These are phyloP conservation scores for Ambrosiella xylebori DNA, from an alignment of 2,329 filamentous ascomycete species.

Conservation along the genomic window DNA sequence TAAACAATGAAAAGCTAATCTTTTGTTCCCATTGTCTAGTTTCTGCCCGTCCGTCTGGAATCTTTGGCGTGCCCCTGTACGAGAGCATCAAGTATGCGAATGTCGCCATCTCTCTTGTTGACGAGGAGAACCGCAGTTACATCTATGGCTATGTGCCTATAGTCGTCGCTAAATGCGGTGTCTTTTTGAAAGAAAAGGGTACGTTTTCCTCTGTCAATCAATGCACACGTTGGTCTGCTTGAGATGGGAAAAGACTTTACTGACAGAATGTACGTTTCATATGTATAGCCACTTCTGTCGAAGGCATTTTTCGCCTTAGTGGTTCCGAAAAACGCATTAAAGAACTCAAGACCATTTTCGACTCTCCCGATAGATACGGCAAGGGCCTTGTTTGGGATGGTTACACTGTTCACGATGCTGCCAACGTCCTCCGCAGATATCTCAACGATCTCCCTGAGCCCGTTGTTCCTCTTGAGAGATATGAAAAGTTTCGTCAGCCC, in stretches of 20 bases:
- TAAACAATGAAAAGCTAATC: neutral
- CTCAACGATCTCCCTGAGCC: conserved; percentile 93
- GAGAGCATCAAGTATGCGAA: conserved; percentile 96
- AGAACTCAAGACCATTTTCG: conserved; percentile 78
- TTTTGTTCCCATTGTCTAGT: neutral
- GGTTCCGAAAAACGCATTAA: conserved; percentile 98
- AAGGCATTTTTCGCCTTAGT: conserved; percentile 90
- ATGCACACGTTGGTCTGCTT: neutral
- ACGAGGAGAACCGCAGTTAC: conserved; percentile 83
- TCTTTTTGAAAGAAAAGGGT: conserved; percentile 98
- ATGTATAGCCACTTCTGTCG: conserved; percentile 65
- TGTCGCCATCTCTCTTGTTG: conserved; percentile 88
- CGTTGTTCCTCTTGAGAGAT: conserved; percentile 86
- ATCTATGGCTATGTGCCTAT: conserved; percentile 98
- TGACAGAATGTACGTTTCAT: too few species aligned
- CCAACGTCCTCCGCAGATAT: conserved; percentile 88
- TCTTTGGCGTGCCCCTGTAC: conserved; percentile 85
- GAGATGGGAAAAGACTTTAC: too few species aligned
- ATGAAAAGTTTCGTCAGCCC: conserved; percentile 78
- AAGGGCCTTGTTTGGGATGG: conserved; percentile 95
- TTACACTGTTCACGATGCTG: conserved; percentile 95
- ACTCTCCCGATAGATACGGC: conserved; percentile 87
- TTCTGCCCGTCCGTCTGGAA: conserved; percentile 41
- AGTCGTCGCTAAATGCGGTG: conserved; percentile 93
- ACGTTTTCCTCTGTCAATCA: conserved; percentile 12